Base-by-base conservation (phyloP, 1,284 basidiomycete species). In the Blastosporella zonata region DNA sequence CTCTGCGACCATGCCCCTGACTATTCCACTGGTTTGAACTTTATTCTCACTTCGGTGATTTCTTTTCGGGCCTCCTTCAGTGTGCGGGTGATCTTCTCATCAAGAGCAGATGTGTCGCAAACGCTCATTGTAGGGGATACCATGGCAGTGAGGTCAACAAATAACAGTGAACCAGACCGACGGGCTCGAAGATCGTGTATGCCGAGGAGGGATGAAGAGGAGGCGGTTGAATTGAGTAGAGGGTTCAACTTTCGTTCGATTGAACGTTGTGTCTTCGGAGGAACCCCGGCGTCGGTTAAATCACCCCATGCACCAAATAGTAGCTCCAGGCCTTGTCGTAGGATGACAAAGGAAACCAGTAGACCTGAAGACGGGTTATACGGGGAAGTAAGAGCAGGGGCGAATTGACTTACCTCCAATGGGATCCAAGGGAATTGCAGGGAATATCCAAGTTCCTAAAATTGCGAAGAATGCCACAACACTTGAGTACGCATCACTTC, bases 401-500 rank as follows among this genome's bases (percentile, higher is more conserved):
- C 12, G 12, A 31, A 20, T 17, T 17, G 6, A 61, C 70, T 53
- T 58, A 85, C 95, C 96, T 57, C 97, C 97, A 23, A 99, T 78
- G 2, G 96, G 95, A 65, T 99, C 96, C 23, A 98, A 75, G 22
- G 93, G 91, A 55, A 93, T 73, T n/a, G 89, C 78, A 10, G 93
- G 89, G 61, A 89, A 82, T 52, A 83, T 77, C 77, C 86, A 91
- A 4, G 85, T 90, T 7, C 94, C 95, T 23, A 94, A 67, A 60
- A 97, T 97, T 13, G 93, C 93, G 33, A 87, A 78, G 44, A 97
- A 78, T 15, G 93, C 92, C 41, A 97, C 92, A 42, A 87, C 61
- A 57, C 90, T 92, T 3, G 92, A 92, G 63, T 93, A 92, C 13
- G 92, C 93, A 66, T 99, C 96, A 52, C 90, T 93, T 23, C 96